These are phyloP conservation scores for Aspergillus sclerotiicarbonarius DNA, from an alignment of 495 filamentous ascomycete species.

Conservation along the genomic window DNA sequence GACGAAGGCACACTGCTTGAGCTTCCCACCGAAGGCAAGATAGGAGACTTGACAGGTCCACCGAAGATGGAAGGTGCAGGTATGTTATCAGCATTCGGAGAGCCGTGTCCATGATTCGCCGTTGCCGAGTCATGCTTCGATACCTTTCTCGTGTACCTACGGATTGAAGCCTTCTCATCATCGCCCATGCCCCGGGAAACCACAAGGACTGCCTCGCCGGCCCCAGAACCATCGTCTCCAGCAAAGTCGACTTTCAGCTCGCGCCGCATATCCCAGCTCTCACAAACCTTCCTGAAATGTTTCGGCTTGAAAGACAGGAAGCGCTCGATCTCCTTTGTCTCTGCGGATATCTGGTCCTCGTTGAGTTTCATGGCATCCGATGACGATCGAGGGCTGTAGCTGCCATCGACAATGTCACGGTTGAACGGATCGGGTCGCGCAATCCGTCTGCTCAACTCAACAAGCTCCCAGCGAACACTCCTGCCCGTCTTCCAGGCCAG, in stretches of 20 bases:
- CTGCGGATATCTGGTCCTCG: conserved; percentile 65
- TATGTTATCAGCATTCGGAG: neutral
- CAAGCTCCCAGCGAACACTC: conserved; percentile 72
- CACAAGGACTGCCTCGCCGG: conserved; percentile 73
- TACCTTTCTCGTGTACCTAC: conserved; percentile 44
- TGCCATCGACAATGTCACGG: conserved; percentile 57
- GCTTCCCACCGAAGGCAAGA: conserved; percentile 10
- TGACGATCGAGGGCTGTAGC: conserved; percentile 66
- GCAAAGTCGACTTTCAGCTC: conserved; percentile 87
- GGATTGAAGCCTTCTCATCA: conserved; percentile 45
- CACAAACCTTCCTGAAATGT: conserved; percentile 74
- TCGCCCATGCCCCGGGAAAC: conserved; percentile 68
- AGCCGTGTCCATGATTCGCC: conserved; percentile 4
- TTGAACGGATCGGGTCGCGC: conserved; percentile 70
- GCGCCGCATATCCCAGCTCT: conserved; percentile 90
- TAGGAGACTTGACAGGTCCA: conserved; percentile 23
- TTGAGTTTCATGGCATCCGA: conserved; percentile 70
- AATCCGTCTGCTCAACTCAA: conserved; percentile 70
- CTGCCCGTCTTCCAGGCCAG: conserved; percentile 79
- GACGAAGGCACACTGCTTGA: conserved; percentile 26
- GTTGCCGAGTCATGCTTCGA: conserved; percentile 14
- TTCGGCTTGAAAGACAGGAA: conserved; percentile 72
- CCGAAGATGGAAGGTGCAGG: conserved; percentile 36
- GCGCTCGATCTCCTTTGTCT: conserved; percentile 77
- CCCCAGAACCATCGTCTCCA: conserved; percentile 67